These are phyloP conservation scores for Cryptococcus jaspeensis DNA, from an alignment of 1,284 basidiomycete genomes.

Conservation along the genomic window DNA sequence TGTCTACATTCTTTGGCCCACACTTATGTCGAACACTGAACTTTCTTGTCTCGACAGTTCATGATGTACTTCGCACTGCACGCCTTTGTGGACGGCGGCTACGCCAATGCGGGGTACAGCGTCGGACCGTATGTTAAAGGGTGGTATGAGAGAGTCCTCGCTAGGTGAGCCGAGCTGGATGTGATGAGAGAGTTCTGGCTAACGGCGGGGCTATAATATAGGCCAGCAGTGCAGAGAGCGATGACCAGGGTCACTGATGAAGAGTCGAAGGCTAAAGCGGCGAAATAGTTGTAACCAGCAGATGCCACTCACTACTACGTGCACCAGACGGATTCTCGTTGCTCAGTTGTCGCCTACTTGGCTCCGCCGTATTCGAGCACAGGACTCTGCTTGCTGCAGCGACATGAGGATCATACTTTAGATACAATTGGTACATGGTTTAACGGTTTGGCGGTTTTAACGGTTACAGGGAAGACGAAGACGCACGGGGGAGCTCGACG, in stretches of 20 bases:
- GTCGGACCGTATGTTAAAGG: constrained; percentile 22
- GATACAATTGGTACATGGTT: too few relatives aligned
- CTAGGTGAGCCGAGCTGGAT: constrained; percentile 17
- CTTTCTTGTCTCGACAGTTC: constrained; percentile 22
- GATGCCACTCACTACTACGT: too few relatives aligned
- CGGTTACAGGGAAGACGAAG: neutral
- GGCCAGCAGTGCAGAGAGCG: constrained; percentile 26
- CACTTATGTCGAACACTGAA: neutral
- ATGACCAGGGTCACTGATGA: constrained; percentile 25
- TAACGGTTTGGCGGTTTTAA: too few relatives aligned
- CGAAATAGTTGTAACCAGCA: constrained; percentile 1
- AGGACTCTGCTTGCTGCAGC: too few relatives aligned
- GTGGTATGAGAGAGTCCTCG: constrained; percentile 28
- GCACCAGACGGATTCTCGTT: too few relatives aligned
- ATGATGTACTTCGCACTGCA: constrained; percentile 41
- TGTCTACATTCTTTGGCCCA: neutral
- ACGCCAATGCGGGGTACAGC: constrained; percentile 22
- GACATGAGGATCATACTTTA: too few relatives aligned
- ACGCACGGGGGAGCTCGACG: constrained; percentile 58
- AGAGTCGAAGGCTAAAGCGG: constrained; percentile 32
- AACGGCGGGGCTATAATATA: too few relatives aligned
- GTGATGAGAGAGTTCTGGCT: too few relatives aligned
- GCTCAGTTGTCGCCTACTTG: too few relatives aligned
- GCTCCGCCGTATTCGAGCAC: too few relatives aligned
- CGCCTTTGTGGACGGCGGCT: constrained; percentile 21